Conservation (phyloP, 1,139 yeast genomes). For the Zhuliangozyma blackwelliae region DNA sequence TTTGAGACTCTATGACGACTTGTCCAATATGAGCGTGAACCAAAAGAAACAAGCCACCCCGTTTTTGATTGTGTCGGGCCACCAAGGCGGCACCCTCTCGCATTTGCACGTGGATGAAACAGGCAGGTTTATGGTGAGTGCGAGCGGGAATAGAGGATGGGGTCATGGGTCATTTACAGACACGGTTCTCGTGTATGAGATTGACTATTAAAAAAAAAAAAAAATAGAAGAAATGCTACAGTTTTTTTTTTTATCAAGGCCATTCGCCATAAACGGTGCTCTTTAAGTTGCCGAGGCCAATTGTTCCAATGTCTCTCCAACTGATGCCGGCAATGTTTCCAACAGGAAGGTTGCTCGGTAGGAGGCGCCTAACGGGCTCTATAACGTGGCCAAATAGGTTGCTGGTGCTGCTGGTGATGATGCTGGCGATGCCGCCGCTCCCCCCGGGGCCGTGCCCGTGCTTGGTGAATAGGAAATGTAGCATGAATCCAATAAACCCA, state of each 20-base stretch:
- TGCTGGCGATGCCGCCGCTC: constrained; percentile 1
- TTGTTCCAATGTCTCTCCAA: constrained; percentile 1
- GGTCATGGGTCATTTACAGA: constrained; percentile 76
- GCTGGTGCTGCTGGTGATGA: not conserved
- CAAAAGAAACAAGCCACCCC: constrained; percentile 46
- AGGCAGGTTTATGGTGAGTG: constrained; percentile 80
- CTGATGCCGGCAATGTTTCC: too few species aligned
- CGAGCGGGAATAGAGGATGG: constrained; percentile 97
- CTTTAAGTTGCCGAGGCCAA: constrained; percentile 26
- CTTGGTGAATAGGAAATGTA: constrained; percentile 32
- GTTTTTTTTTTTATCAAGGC: constrained; percentile 3
- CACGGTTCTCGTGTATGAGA: constrained; percentile 74
- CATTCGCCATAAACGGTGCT: constrained; percentile 18
- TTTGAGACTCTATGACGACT: constrained; percentile 50
- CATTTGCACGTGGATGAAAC: constrained; percentile 76
- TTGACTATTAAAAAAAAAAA: constrained; percentile 26
- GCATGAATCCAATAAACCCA: constrained; percentile 38
- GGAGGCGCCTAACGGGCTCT: too few species aligned
- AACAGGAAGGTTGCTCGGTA: too few species aligned
- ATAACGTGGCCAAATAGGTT: too few species aligned
- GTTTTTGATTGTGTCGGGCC: constrained; percentile 61
- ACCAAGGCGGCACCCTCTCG: constrained; percentile 54
- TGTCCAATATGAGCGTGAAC: constrained; percentile 14
- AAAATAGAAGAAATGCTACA: not conserved
- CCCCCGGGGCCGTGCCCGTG: constrained; percentile 15